phyloP scores from a whole-genome alignment of 1,139 yeast species.

The Candida tetrigidarum region DNA sequence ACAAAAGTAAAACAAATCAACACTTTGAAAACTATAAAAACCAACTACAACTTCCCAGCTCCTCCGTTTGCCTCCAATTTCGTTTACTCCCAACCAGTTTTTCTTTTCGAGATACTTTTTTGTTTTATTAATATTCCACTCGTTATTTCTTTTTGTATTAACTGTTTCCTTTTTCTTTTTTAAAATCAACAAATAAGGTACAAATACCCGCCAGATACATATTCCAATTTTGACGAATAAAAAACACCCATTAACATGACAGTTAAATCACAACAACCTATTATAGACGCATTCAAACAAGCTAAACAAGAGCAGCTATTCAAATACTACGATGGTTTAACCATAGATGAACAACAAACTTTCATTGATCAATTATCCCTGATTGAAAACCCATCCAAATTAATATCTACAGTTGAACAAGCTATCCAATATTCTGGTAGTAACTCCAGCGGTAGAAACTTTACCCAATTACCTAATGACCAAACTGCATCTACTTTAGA shows the following conservation, averaged over 20 bases:
- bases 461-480: constrained; percentile 53
- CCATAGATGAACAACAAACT: constrained; percentile 30
- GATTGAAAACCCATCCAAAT: constrained; percentile 45
- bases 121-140: no score
- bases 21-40: no score
- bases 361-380: constrained; percentile 42
- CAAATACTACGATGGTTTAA: constrained; percentile 41
- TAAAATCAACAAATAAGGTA: no score
- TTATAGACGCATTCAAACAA: constrained; percentile 46
- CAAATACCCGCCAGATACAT: no score
- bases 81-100: no score
- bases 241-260: constrained; percentile 15
- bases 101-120: no score
- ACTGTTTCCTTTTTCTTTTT: no score
- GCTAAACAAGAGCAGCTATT: constrained; percentile 55
- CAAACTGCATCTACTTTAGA: constrained; percentile 57
- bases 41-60: no score
- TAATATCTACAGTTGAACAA: constrained; percentile 47
- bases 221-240: no score
- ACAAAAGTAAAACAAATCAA: no score
- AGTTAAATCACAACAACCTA: constrained; percentile 22
- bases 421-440: constrained; percentile 50
- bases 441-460: constrained; percentile 38
- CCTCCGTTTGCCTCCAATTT: no score
- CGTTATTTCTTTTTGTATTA: no score